Conservation (phyloP, 805 yeast species). For the Naumovozyma castellii region DNA sequence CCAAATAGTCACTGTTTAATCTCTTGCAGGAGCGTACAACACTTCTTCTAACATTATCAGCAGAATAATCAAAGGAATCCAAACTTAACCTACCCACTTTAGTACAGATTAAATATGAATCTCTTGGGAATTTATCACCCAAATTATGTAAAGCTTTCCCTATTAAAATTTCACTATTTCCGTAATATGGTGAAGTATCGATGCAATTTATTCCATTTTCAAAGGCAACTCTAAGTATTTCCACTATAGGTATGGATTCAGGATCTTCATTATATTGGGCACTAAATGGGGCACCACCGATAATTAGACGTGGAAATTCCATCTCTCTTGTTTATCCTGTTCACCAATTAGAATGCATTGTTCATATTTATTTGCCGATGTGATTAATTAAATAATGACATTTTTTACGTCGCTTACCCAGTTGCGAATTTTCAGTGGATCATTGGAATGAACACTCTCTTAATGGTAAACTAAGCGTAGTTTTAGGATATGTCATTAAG, state of each 20-base stretch:
- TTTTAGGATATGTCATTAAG: no score
- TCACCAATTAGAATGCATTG: neutral
- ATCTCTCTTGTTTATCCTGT: neutral
- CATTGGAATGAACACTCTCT: no score
- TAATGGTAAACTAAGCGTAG: neutral
- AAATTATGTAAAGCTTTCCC: constrained; percentile 51
- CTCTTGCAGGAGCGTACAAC: constrained; percentile 60
- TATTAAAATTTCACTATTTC: constrained; percentile 68
- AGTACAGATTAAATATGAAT: constrained; percentile 61
- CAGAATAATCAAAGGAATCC: constrained; percentile 67
- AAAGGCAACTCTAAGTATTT: constrained; percentile 53
- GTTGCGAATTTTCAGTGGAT: neutral
- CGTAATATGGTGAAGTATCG: constrained; percentile 91
- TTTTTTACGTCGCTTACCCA: neutral
- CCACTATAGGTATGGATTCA: constrained; percentile 43
- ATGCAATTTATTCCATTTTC: constrained; percentile 61
- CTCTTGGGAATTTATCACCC: constrained; percentile 40
- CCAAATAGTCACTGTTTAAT: constrained; percentile 59
- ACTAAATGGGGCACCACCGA: constrained; percentile 89
- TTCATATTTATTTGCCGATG: no score
- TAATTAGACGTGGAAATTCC: constrained; percentile 24
- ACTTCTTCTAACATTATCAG: constrained; percentile 49
- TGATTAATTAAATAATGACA: no score
- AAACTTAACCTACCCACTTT: constrained; percentile 72
- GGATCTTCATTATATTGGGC: constrained; percentile 71